Evolutionary conservation across 1,284 basidiomycete species (phyloP).

Genomic region (Fistulina hepatica): DNA sequence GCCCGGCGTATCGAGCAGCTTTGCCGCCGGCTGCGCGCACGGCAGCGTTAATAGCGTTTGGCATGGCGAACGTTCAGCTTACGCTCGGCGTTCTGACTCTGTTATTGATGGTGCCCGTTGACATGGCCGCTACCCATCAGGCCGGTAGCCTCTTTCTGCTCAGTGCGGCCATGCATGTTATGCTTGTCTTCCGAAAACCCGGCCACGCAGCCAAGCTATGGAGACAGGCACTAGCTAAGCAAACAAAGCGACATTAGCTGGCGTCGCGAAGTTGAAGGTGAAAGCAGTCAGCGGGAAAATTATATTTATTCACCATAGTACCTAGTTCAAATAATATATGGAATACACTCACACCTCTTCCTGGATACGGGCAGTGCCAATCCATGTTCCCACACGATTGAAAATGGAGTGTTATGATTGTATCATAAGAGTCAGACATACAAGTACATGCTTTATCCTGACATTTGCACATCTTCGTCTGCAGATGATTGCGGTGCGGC

Average conservation of each 20-base stretch:
- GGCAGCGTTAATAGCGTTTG: slow-evolving; percentile 61
- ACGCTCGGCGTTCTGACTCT: slow-evolving; percentile 87
- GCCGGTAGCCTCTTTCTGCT: slow-evolving; percentile 86
- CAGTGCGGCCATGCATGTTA: slow-evolving; percentile 73
- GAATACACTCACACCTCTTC: too few relatives aligned
- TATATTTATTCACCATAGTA: too few relatives aligned
- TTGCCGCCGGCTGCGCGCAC: slow-evolving; percentile 61
- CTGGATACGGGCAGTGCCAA: too few relatives aligned
- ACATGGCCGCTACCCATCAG: slow-evolving; percentile 89
- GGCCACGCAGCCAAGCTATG: slow-evolving; percentile 55
- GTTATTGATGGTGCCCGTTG: slow-evolving; percentile 88
- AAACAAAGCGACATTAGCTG: too few relatives aligned
- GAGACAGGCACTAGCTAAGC: slow-evolving; percentile 30
- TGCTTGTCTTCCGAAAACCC: slow-evolving; percentile 66
- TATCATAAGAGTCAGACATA: slow-evolving; percentile 18
- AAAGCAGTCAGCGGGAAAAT: too few relatives aligned
- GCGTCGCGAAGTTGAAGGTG: too few relatives aligned
- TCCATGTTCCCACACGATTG: too few relatives aligned
- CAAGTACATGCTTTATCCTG: slow-evolving; percentile 33
- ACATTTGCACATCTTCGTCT: slow-evolving; percentile 76
- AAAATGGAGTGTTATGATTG: too few relatives aligned
- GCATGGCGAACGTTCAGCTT: slow-evolving; percentile 81
- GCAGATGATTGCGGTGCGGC: slow-evolving; percentile 28
- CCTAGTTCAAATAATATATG: too few relatives aligned
- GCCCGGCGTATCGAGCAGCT: slow-evolving; percentile 40